phyloP scores from a whole-genome alignment of 2,329 filamentous ascomycete species.

The Stachybotrys echinatus region DNA sequence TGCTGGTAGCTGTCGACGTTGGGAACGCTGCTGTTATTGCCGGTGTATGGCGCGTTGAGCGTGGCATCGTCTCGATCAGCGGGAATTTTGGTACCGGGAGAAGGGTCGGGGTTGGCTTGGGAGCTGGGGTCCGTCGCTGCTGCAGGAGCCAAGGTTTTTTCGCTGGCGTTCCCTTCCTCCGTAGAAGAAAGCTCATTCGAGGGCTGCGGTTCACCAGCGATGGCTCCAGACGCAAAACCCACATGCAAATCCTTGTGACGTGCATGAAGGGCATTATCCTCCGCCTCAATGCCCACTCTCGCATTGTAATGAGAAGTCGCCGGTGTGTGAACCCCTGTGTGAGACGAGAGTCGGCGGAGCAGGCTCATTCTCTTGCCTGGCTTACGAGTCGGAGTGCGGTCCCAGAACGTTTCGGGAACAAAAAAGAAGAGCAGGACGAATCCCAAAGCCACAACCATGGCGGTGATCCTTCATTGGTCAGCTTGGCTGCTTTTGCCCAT shows the following conservation, averaged over 20 bases:
- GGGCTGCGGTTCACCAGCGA: too few relatives aligned
- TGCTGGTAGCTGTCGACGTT: slow-evolving; percentile 17
- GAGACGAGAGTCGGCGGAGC: slow-evolving; percentile 43
- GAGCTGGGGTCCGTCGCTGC: too few relatives aligned
- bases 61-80: too few relatives aligned
- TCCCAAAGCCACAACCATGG: slow-evolving; percentile 71
- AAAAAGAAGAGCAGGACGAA: slow-evolving; percentile 76
- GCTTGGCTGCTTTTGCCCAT: not conserved
- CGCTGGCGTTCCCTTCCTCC: too few relatives aligned
- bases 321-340: not conserved
- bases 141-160: too few relatives aligned
- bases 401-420: slow-evolving; percentile 95
- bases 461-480: slow-evolving; percentile 59
- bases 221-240: not conserved
- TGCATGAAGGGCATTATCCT: not conserved
- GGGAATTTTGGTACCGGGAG: too few relatives aligned
- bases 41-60: not conserved
- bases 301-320: too few relatives aligned
- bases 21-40: slow-evolving; percentile 11
- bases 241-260: not conserved
- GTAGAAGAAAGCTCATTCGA: too few relatives aligned
- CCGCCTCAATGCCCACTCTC: not conserved
- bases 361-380: slow-evolving; percentile 37
- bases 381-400: slow-evolving; percentile 60
- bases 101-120: too few relatives aligned